Evolutionary conservation across 1,284 basidiomycete species (phyloP).

Genomic region (Naganishia sp.): DNA sequence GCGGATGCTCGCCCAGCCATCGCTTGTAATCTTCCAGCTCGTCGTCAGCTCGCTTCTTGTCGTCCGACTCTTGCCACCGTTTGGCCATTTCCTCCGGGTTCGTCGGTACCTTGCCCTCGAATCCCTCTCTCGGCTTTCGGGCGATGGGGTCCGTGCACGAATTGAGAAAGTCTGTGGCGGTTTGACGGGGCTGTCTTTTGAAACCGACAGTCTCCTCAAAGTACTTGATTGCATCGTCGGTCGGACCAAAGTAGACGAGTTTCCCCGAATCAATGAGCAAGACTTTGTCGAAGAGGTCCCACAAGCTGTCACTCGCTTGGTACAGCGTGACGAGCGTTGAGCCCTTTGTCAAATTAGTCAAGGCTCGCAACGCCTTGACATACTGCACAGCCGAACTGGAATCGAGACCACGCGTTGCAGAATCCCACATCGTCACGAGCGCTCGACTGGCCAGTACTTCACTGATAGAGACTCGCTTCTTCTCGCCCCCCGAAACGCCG

Average conservation of each 20-base stretch:
- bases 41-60: constrained; percentile 56
- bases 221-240: constrained; percentile 70
- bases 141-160: constrained; percentile 55
- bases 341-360: constrained; percentile 73
- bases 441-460: constrained; percentile 66
- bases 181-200: constrained; percentile 46
- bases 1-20: constrained; percentile 61
- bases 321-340: constrained; percentile 80
- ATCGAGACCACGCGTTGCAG: constrained; percentile 65
- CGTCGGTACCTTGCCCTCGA: constrained; percentile 62
- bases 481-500: constrained; percentile 74
- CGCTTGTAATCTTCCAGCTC: constrained; percentile 63
- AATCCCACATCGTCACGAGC: constrained; percentile 68
- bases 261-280: constrained; percentile 75
- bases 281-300: constrained; percentile 66
- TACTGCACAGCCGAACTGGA: constrained; percentile 82
- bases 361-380: constrained; percentile 68
- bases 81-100: constrained; percentile 67
- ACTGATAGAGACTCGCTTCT: constrained; percentile 68
- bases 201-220: constrained; percentile 70
- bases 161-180: constrained; percentile 52
- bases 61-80: constrained; percentile 61
- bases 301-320: constrained; percentile 69
- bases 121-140: constrained; percentile 47
- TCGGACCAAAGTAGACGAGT: constrained; percentile 77